Evolutionary conservation across 331 rosid species (phyloP), one percentile per base, ranked within the genome.

Genomic region (Stylosanthes scabra): DNA sequence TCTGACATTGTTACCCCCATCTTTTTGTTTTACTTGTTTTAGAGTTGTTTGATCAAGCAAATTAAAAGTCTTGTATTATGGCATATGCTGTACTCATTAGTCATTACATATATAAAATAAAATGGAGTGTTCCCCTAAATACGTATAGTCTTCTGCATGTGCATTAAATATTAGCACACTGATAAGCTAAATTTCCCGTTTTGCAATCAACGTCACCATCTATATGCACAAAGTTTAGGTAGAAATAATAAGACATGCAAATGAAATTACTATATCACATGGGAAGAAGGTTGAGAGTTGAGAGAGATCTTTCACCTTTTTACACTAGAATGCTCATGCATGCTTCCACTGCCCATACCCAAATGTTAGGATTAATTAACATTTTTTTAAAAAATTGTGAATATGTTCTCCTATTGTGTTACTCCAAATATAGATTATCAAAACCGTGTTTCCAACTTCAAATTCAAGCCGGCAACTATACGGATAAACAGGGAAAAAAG

Each of bases 401-500:
- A 73, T 58, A 41, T 27, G 8, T 15, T 52, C 61, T 66, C 27
- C 3, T 16, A 39, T 11, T 47, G 47, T 57, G 56, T 49, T 74
- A 74, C 79, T 66, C 80, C 79, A 76, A 79, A 74, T 8, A 66
- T 68, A 37, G 14, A 83, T 42, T 55, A 83, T 42, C 59, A 83
- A 71, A 74, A 74, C 57, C 16, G 72, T 55, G 56, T 64, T 65
- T 78, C 14, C 6, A 45, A 45, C 29, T 66, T 65, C 50, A 81
- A 71, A 77, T 77, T 71, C 76, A 80, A 87, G 81, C 84, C 66
- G 80, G 88, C 90, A 86, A 78, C 13, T 77, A 80, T 47, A 78
- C 87, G 67, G 85, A 66, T 71, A 83, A 88, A 74, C 74, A 56
- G 93, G 87, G 13, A 75, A 75, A 86, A 86, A 86, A 88, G 83